phyloP scores from a whole-genome alignment of 768 basidiomycete species.

The Amanita rubescens region DNA sequence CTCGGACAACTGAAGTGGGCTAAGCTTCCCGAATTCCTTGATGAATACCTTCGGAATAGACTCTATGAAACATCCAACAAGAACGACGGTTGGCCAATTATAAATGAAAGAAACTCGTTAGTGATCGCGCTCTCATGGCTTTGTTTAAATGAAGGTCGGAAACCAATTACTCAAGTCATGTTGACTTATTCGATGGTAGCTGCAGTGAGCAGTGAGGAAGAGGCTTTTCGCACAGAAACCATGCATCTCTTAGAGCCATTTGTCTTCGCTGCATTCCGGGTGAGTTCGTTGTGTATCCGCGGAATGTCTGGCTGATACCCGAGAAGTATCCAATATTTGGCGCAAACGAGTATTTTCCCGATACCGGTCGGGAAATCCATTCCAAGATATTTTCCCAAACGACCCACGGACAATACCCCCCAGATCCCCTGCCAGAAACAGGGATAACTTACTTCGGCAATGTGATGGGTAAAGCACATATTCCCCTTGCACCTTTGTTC shows the following conservation, averaged over 20 bases:
- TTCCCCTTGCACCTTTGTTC: conserved; percentile 38
- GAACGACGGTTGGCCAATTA: conserved; percentile 43
- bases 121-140: conserved; percentile 44
- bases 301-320: conserved; percentile 12
- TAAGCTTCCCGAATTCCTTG: conserved; percentile 33
- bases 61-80: conserved; percentile 29
- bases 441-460: conserved; percentile 38
- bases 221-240: conserved; percentile 23
- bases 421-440: conserved; percentile 21
- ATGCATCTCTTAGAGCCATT: conserved; percentile 34
- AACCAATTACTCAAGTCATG: background rate
- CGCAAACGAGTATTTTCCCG: conserved; percentile 27
- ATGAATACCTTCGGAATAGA: conserved; percentile 29
- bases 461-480: conserved; percentile 20
- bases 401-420: conserved; percentile 21
- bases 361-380: conserved; percentile 10
- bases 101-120: conserved; percentile 37
- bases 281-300: conserved; percentile 23
- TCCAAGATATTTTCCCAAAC: conserved; percentile 12
- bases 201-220: conserved; percentile 27
- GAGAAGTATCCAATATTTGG: conserved; percentile 35
- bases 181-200: conserved; percentile 14
- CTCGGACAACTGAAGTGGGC: conserved; percentile 38
- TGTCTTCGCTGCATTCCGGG: conserved; percentile 42
- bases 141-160: conserved; percentile 10